A percentile compares a stretch with the other conserved stretches of the same genome.
phyloP scores from a whole-genome alignment of 2,329 filamentous ascomycete species.

The Aureobasidium vineae region DNA sequence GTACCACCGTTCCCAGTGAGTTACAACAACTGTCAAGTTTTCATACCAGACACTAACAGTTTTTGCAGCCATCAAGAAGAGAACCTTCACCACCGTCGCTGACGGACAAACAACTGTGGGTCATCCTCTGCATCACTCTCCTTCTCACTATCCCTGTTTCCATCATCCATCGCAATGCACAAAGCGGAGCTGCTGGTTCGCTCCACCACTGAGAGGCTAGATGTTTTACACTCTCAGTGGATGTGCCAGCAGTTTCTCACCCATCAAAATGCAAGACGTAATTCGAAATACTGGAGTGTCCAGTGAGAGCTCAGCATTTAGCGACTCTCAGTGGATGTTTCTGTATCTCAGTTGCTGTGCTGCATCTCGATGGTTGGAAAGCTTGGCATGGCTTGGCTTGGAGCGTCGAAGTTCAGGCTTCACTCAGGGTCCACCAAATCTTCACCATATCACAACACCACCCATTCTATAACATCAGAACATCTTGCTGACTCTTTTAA shows the following conservation, averaged over 20 bases:
- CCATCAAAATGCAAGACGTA: not conserved
- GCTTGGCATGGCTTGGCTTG: not conserved
- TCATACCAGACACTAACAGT: too few relatives aligned
- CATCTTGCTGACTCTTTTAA: not conserved
- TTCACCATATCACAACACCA: constrained; percentile 1
- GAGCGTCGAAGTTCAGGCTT: not conserved
- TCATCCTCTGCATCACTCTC: not conserved
- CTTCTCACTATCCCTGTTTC: not conserved
- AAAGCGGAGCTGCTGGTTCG: too few relatives aligned
- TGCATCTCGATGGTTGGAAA: not conserved
- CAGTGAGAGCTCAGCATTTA: not conserved
- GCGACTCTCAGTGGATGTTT: not conserved
- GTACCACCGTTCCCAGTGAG: constrained; percentile 47
- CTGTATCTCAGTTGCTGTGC: not conserved
- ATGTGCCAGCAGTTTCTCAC: not conserved
- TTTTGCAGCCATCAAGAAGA: constrained; percentile 79
- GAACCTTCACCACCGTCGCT: constrained; percentile 48
- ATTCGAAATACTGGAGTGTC: not conserved
- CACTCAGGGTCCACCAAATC: not conserved
- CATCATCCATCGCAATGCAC: not conserved
- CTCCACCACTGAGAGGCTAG: not conserved
- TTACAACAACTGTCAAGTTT: too few relatives aligned
- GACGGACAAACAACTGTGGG: constrained; percentile 64
- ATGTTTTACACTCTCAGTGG: not conserved
- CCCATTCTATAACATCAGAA: not conserved